phyloP scores from a whole-genome alignment of 169 alveolate genomes.

The Eimeria mitis region DNA sequence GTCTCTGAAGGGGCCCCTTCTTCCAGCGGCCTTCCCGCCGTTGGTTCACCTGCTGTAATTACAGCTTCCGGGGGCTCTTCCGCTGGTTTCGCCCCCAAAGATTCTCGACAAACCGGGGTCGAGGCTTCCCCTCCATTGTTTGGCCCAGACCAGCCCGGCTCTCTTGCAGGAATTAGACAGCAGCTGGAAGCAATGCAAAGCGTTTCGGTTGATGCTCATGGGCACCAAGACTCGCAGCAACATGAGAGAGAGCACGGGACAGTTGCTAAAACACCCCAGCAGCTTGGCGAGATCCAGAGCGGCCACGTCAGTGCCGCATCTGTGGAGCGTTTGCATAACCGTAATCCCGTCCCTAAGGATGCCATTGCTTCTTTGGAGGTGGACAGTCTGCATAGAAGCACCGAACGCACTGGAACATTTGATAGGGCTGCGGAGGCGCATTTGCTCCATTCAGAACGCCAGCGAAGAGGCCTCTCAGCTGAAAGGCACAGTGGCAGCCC shows the following conservation, averaged over 20 bases:
- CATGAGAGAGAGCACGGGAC: neutral
- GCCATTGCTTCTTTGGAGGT: neutral
- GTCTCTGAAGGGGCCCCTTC: neutral
- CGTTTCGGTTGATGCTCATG: neutral
- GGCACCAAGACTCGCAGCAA: neutral
- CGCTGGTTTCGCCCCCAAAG: neutral
- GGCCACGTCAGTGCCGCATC: neutral
- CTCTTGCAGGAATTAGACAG: neutral
- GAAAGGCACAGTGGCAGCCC: neutral
- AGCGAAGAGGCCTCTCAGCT: neutral
- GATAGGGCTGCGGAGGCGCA: neutral
- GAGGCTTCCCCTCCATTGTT: neutral
- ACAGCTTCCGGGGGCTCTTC: slow-evolving; percentile 16
- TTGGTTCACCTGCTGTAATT: neutral
- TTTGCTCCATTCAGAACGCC: neutral
- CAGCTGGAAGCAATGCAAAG: neutral
- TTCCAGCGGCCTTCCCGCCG: neutral
- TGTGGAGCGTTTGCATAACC: neutral
- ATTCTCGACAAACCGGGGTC: neutral
- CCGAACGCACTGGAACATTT: neutral
- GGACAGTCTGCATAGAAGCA: neutral
- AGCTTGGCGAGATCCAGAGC: neutral
- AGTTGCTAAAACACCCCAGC: neutral
- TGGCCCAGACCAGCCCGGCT: neutral
- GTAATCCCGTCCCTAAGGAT: neutral